Conservation (phyloP, 176 grass and related monocot genomes). For the Sorghum bicolor region DNA sequence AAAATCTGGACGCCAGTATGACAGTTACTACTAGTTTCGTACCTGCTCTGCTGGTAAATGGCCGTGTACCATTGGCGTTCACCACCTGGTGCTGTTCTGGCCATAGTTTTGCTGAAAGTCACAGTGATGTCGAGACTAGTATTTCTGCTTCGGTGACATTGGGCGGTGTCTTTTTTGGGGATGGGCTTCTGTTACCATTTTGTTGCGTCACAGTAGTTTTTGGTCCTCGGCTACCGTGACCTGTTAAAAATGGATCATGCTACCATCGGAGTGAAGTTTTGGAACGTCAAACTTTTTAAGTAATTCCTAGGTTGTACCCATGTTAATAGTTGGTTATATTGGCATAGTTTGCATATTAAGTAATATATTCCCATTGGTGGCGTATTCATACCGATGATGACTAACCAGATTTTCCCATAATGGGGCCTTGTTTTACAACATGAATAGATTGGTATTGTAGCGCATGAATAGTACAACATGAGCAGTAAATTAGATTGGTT, state of each 20-base stretch:
- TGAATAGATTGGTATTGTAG: no score
- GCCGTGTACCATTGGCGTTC: constrained; percentile 1
- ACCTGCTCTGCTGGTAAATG: constrained; percentile 4
- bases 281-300: background rate
- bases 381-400: background rate
- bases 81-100: constrained; percentile 19
- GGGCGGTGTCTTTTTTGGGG: constrained; percentile 7
- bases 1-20: constrained; percentile 40
- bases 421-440: no score
- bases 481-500: no score
- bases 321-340: background rate
- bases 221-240: background rate
- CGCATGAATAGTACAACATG: no score
- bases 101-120: constrained; percentile 39
- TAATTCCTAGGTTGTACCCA: background rate
- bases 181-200: constrained; percentile 21
- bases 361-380: background rate
- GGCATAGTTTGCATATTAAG: background rate
- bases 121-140: constrained; percentile 3
- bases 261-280: background rate
- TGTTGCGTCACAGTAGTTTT: constrained; percentile 30
- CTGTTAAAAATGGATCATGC: background rate
- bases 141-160: constrained; percentile 13
- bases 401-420: background rate
- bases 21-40: constrained; percentile 23